Evolutionary conservation across 768 basidiomycete genomes (phyloP).

Genomic region (Lactifluus echinatus): DNA sequence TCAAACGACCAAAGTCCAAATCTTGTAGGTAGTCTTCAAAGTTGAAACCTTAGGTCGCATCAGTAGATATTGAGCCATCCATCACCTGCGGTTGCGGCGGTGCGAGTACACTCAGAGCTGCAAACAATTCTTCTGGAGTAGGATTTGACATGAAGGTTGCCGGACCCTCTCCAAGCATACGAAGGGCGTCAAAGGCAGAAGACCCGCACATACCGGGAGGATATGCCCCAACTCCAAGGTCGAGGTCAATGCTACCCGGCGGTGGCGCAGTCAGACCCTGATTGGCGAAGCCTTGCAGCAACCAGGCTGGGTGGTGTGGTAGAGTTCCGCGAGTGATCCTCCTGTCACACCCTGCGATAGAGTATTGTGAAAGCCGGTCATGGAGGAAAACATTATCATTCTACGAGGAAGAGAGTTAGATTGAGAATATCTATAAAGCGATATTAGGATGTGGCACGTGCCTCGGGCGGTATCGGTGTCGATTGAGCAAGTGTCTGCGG

Average conservation of each 20-base stretch:
- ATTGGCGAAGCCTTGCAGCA: not conserved
- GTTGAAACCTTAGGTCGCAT: not conserved
- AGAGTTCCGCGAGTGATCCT: not conserved
- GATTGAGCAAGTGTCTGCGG: too few species aligned
- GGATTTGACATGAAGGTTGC: constrained; percentile 2
- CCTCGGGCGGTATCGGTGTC: too few species aligned
- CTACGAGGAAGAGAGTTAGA: constrained; percentile 1
- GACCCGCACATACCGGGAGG: not conserved
- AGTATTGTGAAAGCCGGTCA: not conserved
- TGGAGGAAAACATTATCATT: not conserved
- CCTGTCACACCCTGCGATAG: not conserved
- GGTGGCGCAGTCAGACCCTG: not conserved
- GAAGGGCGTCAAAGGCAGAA: not conserved
- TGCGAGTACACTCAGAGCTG: not conserved
- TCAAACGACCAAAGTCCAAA: not conserved
- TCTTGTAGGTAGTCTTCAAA: too few species aligned
- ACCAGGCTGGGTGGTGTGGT: not conserved
- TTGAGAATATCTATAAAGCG: too few species aligned
- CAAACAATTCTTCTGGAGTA: not conserved
- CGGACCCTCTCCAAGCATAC: not conserved
- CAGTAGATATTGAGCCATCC: not conserved
- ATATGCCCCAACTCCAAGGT: constrained; percentile 1
- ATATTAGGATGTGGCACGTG: too few species aligned
- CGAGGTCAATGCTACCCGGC: constrained; percentile 2
- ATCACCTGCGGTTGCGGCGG: not conserved